These are phyloP conservation scores for Ceratocystiopsis minuta DNA, from an alignment of 2,329 filamentous ascomycete genomes.

Conservation along the genomic window DNA sequence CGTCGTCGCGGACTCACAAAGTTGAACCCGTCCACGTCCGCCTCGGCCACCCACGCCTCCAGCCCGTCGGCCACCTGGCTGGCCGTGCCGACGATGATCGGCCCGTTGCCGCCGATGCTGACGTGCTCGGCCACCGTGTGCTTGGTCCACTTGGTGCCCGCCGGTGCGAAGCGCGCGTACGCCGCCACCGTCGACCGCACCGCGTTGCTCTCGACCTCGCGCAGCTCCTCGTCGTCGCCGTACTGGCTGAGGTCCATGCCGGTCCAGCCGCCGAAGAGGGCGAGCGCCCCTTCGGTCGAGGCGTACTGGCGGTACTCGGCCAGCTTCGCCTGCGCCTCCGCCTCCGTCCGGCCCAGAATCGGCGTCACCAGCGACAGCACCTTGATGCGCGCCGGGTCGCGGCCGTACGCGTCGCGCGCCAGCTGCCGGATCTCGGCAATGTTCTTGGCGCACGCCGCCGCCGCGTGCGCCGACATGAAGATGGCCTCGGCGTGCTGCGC, in stretches of 20 bases:
- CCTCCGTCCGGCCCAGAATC: too few relatives aligned
- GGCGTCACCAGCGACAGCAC: constrained; percentile 8
- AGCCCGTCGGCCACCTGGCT: constrained; percentile 49
- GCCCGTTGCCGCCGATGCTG: constrained; percentile 10
- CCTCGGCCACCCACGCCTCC: constrained; percentile 49
- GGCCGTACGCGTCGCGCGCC: constrained; percentile 5
- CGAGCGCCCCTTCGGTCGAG: constrained; percentile 30
- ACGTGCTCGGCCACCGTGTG: constrained; percentile 42
- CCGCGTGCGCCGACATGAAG: constrained; percentile 9
- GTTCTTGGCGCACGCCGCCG: constrained; percentile 1
- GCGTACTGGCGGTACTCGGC: constrained; percentile 15
- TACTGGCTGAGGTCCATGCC: constrained; percentile 28
- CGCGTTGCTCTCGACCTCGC: constrained; percentile 22
- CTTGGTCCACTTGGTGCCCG: constrained; percentile 48
- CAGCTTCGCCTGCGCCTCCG: too few relatives aligned
- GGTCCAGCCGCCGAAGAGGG: constrained; percentile 59
- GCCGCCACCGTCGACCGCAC: constrained; percentile 15
- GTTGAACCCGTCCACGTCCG: constrained; percentile 60
- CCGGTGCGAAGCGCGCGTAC: constrained; percentile 4
- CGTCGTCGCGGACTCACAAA: constrained; percentile 50
- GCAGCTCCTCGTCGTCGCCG: constrained; percentile 12
- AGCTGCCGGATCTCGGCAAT: constrained; percentile 22
- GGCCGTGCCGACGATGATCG: constrained; percentile 40
- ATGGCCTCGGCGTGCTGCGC: constrained; percentile 12
- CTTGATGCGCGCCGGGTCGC: constrained; percentile 9